Base-by-base conservation (phyloP, 2,329 filamentous ascomycete species). In the Paecilomyces variotii region DNA sequence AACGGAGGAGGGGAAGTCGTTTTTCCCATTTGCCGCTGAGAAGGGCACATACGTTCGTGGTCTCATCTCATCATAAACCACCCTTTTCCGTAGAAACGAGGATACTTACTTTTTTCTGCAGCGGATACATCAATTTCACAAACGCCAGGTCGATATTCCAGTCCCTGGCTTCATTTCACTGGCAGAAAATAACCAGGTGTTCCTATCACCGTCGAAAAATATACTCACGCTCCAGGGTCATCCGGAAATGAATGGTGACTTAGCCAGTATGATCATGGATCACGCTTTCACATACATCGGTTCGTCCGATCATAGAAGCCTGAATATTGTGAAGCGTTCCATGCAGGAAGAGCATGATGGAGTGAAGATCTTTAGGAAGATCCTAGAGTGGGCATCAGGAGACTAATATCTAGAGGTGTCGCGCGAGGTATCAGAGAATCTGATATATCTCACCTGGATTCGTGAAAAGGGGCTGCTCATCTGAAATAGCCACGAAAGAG, bases 211-310 rank as follows among this genome's bases (percentile, higher is more conserved):
- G 56, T 67, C 65, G 57, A 74, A 75, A 56, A 72, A 69, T 3
- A 71, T 79, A 53, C 64, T 79, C 45, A 77, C 76, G 0, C 76
- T 79, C 51, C 78, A 80, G 60, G 76, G 76, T 0, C 78, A 79
- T 58, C 78, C 77, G 0, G 77, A 79, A 62, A 74, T 79, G 63
- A 73, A 53, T n/a, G 45, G 25, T 34, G 67, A 67, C 35, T 71
- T 76, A 19, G 76, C 76, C 3, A 74, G 70, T 57, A 66, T 72
- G 54, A 63, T 77, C 59, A 63, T 79, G 53, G 39, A 45, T 45
- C 39, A 45, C 9, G 39, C 39, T 45, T 45, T 7, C 39, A 45
- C 39, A 6, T 45, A 45, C 39, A 45, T 14, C 5, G 39, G n/a
- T 9, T 45, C 39, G 19, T 24, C 19, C 39, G 39, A 45, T 24